These are phyloP conservation scores for Phytophthora europaea DNA, from an alignment of 352 stramenopile species.

Conservation along the genomic window DNA sequence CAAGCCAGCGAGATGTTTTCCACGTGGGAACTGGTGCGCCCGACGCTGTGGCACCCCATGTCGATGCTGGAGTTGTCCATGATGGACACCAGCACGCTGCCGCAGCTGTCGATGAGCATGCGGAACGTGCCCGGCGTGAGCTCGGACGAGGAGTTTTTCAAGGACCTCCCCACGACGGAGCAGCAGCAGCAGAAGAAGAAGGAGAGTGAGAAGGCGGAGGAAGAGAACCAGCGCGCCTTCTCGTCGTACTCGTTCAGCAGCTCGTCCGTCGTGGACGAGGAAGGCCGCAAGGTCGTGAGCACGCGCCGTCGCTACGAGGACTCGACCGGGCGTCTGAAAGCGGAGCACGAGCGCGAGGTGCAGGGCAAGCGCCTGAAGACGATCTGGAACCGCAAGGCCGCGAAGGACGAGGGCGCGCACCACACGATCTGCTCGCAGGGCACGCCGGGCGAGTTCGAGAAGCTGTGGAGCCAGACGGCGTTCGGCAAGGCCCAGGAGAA, in stretches of 20 bases:
- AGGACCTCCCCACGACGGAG: constrained; percentile 64
- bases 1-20: constrained; percentile 55
- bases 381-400: constrained; percentile 78
- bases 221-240: constrained; percentile 55
- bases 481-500: constrained; percentile 77
- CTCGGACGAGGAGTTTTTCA: constrained; percentile 87
- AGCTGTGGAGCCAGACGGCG: constrained; percentile 73
- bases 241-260: constrained; percentile 85
- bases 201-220: constrained; percentile 40
- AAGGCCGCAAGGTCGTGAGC: constrained; percentile 70
- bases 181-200: constrained; percentile 37
- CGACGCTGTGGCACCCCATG: constrained; percentile 83
- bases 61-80: constrained; percentile 85
- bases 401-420: constrained; percentile 75
- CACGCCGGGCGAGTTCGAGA: constrained; percentile 76
- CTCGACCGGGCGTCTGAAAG: constrained; percentile 83
- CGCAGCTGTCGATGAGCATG: constrained; percentile 51
- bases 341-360: constrained; percentile 83
- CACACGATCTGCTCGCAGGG: constrained; percentile 66
- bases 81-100: constrained; percentile 73
- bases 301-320: constrained; percentile 88
- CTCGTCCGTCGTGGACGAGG: constrained; percentile 77
- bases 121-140: constrained; percentile 47
- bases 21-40: constrained; percentile 82
- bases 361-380: constrained; percentile 69